These are phyloP conservation scores for Monilinia fructicola DNA, from an alignment of 2,329 filamentous ascomycete species.

Conservation along the genomic window DNA sequence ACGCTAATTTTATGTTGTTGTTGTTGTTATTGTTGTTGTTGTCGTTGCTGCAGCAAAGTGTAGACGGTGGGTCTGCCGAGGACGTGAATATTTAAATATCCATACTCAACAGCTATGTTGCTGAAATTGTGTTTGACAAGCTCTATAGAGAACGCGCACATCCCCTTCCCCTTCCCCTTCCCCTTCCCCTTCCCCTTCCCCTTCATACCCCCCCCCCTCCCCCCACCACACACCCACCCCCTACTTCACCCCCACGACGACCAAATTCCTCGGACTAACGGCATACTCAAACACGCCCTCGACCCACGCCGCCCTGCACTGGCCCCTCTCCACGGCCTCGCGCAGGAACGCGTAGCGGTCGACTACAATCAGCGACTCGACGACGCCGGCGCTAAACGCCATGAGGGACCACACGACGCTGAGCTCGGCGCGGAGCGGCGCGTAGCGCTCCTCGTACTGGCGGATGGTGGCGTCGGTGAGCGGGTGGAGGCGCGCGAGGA, in stretches of 20 bases:
- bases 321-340: slow-evolving; percentile 71
- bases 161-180: not conserved
- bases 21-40: too few relatives aligned
- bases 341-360: slow-evolving; percentile 86
- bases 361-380: slow-evolving; percentile 85
- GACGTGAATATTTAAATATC: too few relatives aligned
- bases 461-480: slow-evolving; percentile 76
- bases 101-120: not conserved
- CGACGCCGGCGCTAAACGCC: slow-evolving; percentile 88
- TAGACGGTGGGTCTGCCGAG: not conserved
- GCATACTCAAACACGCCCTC: slow-evolving; percentile 89
- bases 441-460: slow-evolving; percentile 65
- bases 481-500: slow-evolving; percentile 63
- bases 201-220: too few relatives aligned
- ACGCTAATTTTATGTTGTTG: not conserved
- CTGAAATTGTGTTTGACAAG: too few relatives aligned
- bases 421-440: slow-evolving; percentile 71
- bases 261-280: slow-evolving; percentile 84
- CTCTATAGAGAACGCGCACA: not conserved
- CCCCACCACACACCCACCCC: not conserved
- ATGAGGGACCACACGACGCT: slow-evolving; percentile 91
- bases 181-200: not conserved
- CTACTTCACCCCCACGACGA: slow-evolving; percentile 83
- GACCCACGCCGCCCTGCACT: slow-evolving; percentile 79
- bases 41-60: too few relatives aligned